Evolutionary conservation across 1,284 basidiomycete species (phyloP), one percentile per base, ranked within the genome.

Genomic region (Moniliophthora roreri): DNA sequence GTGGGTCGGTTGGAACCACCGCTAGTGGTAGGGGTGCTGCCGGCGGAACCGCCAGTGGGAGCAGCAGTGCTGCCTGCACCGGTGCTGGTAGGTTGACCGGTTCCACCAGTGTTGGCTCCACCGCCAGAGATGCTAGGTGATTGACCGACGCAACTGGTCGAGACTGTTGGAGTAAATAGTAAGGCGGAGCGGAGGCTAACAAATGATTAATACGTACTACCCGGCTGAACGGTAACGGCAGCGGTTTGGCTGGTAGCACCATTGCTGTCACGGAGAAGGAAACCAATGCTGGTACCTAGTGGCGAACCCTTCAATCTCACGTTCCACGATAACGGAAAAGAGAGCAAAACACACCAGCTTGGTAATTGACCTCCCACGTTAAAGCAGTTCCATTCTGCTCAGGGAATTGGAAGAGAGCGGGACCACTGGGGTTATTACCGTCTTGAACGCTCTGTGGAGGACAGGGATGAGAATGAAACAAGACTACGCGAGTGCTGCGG

Each of bases 241-340:
- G 77, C 83, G 4, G 75, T 70, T 60, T 84, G 79, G 2, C 66
- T 74, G 45, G 64, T 46, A 0, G 24, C 1, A 62, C 87, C 86
- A 35, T 66, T 77, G 54, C 45, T 63, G 58, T 89, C 87, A 63
- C 75, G 75, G 52, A 89, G 50, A 5, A 66, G 73, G 23, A 89
- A 65, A 45, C 77, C 80, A 44, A 87, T 61, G 20, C 56, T 63
- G 6, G 75, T 78, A 16, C 70, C 84, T 82, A 15, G 45, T 40
- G 53, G 20, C 32, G 42, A 41, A 35, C 37, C 51, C 23, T 42
- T 20, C 38, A 48, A 5, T n/a, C n/a, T n/a, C n/a, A n/a, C 9
- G 4, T 52, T 26, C 8, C 15, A n/a, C 15, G 9, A 11, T 8
- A 28, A 37, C 16, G 38, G 23, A 23, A 48, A 42, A 13, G 48